A percentile compares a stretch with the other conserved stretches of the same genome.
These are phyloP conservation scores for Lenwebbia sp. DNA, from an alignment of 345 rosid genomes.

Conservation along the genomic window DNA sequence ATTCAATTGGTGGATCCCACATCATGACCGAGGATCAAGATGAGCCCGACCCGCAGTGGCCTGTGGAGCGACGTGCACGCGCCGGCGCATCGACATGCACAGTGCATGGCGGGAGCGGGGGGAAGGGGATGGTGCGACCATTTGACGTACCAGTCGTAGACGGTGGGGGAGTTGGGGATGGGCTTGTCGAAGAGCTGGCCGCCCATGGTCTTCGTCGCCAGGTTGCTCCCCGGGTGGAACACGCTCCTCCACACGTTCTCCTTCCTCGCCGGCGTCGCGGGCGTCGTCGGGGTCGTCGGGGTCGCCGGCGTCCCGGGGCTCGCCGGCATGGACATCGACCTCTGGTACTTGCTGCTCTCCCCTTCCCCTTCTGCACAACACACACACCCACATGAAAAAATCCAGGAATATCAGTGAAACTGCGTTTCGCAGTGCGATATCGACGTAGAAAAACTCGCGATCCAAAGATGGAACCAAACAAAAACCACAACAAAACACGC, in stretches of 20 bases:
- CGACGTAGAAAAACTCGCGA: not conserved
- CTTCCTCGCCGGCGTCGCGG: constrained; percentile 33
- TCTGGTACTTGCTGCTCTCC: constrained; percentile 38
- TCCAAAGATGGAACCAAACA: not conserved
- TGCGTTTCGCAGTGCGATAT: not conserved
- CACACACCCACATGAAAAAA: not conserved
- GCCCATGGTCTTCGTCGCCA: constrained; percentile 62
- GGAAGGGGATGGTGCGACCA: not conserved
- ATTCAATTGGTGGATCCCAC: not conserved
- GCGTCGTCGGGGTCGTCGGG: constrained; percentile 60
- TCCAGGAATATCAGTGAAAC: not conserved
- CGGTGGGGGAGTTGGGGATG: constrained; percentile 82
- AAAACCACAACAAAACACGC: not conserved
- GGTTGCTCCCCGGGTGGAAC: constrained; percentile 91
- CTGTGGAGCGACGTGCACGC: not conserved
- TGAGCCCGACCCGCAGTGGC: not conserved
- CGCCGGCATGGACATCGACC: constrained; percentile 54
- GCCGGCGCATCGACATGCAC: not conserved
- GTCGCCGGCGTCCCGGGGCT: constrained; percentile 55
- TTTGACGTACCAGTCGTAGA: constrained; percentile 71
- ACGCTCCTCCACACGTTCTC: constrained; percentile 99
- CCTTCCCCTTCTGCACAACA: constrained; percentile 17
- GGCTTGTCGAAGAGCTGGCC: constrained; percentile 68
- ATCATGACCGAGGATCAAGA: not conserved
- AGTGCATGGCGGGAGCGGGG: not conserved